A percentile compares a stretch with the other conserved stretches of the same genome.
Evolutionary conservation across 176 grass and related monocot genomes (phyloP).

Genomic region (Zoysia japonica): DNA sequence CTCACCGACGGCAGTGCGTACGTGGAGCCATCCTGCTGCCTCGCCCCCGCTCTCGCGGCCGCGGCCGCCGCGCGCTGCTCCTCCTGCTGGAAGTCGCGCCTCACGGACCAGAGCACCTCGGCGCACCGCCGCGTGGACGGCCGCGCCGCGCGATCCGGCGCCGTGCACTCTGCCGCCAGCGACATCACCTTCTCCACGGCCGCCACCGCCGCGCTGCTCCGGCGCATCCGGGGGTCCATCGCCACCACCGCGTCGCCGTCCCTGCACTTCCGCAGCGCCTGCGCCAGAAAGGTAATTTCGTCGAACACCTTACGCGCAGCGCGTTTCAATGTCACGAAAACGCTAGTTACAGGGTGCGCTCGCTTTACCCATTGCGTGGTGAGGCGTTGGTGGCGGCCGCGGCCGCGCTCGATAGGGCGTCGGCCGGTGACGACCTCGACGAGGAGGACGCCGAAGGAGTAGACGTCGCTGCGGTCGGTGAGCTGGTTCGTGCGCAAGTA

Average conservation of each 20-base stretch:
- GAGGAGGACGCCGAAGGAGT: constrained; percentile 96
- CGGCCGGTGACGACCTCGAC: constrained; percentile 84
- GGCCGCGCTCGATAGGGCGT: constrained; percentile 68
- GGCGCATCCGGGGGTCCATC: constrained; percentile 79
- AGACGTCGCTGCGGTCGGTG: constrained; percentile 91
- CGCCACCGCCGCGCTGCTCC: constrained; percentile 56
- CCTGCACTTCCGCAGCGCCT: constrained; percentile 69
- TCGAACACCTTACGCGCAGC: constrained; percentile 33
- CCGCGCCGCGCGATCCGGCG: constrained; percentile 56
- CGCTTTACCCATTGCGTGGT: constrained; percentile 78
- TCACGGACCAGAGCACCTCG: constrained; percentile 78
- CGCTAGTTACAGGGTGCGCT: not conserved
- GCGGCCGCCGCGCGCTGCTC: constrained; percentile 43
- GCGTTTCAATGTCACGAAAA: not conserved
- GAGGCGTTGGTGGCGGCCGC: constrained; percentile 64
- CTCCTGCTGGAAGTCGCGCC: constrained; percentile 66
- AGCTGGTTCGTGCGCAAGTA: constrained; percentile 86
- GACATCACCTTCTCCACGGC: constrained; percentile 67
- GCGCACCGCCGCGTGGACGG: constrained; percentile 72
- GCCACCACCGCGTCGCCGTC: constrained; percentile 68
- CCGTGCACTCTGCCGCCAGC: constrained; percentile 73
- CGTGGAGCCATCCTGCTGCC: constrained; percentile 31
- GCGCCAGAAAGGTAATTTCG: constrained; percentile 42
- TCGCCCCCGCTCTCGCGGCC: constrained; percentile 5
- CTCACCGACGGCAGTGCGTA: constrained; percentile 27